Evolutionary conservation across 345 rosid species (phyloP).

Genomic region (Salix suchowensis): DNA sequence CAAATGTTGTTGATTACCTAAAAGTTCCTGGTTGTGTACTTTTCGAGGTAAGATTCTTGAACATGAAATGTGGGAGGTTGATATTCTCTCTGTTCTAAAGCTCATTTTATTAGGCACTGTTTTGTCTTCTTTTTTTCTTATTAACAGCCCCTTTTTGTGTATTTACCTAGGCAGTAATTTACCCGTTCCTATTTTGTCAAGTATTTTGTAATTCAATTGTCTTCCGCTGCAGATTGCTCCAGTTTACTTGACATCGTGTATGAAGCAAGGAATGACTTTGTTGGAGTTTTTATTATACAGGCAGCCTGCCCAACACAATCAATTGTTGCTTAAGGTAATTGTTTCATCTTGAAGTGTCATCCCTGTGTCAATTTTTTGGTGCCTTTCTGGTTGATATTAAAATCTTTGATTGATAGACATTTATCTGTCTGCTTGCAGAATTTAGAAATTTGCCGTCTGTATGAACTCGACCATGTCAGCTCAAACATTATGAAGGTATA

Average conservation of each 20-base stretch:
- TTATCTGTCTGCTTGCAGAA: slow-evolving; percentile 42
- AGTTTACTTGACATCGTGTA: slow-evolving; percentile 76
- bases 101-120: neutral
- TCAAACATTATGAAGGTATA: slow-evolving; percentile 82
- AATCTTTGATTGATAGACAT: neutral
- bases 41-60: neutral
- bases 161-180: neutral
- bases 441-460: slow-evolving; percentile 81
- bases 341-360: slow-evolving; percentile 1
- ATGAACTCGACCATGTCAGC: slow-evolving; percentile 62
- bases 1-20: too few species aligned
- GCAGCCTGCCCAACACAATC: slow-evolving; percentile 68
- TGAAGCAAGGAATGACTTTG: slow-evolving; percentile 80
- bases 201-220: neutral
- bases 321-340: slow-evolving; percentile 68
- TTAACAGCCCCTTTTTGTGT: neutral
- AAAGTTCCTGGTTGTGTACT: neutral
- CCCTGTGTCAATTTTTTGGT: slow-evolving; percentile 1
- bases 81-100: neutral
- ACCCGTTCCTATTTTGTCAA: neutral
- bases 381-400: too few species aligned
- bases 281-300: slow-evolving; percentile 65
- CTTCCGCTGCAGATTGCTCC: slow-evolving; percentile 71
- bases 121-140: neutral
- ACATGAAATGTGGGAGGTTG: neutral